Conservation (phyloP, 768 basidiomycete species). For the Lentinula detonsa region DNA sequence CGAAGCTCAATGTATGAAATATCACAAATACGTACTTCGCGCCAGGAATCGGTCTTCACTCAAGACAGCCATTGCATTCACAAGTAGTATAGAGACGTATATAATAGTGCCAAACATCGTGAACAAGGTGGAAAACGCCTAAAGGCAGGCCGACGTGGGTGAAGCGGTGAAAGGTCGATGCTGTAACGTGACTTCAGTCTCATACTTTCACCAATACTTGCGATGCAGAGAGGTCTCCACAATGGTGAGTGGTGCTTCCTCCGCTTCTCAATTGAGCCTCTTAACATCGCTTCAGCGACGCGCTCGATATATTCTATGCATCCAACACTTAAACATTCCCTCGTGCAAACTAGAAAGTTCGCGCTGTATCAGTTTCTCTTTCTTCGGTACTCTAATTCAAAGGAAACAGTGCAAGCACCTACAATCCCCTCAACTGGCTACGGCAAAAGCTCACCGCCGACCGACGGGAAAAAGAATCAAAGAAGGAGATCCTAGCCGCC, state of each 20-base stretch:
- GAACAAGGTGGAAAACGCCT: not conserved
- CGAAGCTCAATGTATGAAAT: not conserved
- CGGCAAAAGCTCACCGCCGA: constrained; percentile 49
- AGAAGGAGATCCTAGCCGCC: constrained; percentile 40
- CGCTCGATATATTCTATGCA: not conserved
- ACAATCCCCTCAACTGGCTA: constrained; percentile 60
- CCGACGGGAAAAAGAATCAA: constrained; percentile 36
- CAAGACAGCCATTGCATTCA: constrained; percentile 93
- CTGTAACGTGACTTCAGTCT: constrained; percentile 10
- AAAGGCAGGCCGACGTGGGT: not conserved
- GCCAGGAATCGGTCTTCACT: constrained; percentile 96
- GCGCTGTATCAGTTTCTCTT: constrained; percentile 12
- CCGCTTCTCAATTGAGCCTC: not conserved
- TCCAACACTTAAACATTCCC: not conserved
- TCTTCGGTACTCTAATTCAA: not conserved
- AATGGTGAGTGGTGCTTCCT: constrained; percentile 2
- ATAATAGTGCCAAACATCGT: constrained; percentile 61
- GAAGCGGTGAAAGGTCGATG: constrained; percentile 8
- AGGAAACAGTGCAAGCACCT: constrained; percentile 34
- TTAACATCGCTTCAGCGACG: not conserved
- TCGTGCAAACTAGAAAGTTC: constrained; percentile 34
- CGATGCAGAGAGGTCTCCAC: constrained; percentile 8
- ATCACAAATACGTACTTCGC: constrained; percentile 53
- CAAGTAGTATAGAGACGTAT: constrained; percentile 81
- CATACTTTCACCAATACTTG: constrained; percentile 5